Base-by-base conservation (phyloP, 2,329 filamentous ascomycete genomes). In the Stachybotrys chartarum region DNA sequence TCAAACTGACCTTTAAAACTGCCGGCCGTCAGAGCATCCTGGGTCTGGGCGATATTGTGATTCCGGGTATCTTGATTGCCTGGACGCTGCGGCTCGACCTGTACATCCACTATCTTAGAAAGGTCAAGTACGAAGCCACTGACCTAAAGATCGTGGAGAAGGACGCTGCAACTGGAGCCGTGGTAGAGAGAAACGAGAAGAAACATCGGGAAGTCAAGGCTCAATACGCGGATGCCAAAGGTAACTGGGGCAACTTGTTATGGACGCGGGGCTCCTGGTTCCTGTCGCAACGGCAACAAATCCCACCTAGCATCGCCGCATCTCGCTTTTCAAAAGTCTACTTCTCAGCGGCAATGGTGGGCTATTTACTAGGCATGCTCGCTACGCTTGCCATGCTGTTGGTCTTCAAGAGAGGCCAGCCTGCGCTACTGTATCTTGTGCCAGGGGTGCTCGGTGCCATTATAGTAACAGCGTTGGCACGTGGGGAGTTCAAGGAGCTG, bases 61-160 rank as follows among this genome's bases (percentile, higher is more conserved):
- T 99, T 4, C 93, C 93, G 0, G 94, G 93, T 8, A 91, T 97
- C 65, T 86, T 97, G 73, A 87, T 97, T 59, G 90, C 84, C 1
- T 80, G 97, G 47, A 90, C 92, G 2, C 77, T 99, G 30, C 85
- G 93, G n/a, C 96, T 96, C 63, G 93, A 99, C 67, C 78, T 96
- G 7, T 94, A 90, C 74, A 78, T 91, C 54, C 85, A 88, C 73
- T 97, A 97, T 67, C 78, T 87, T 42, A 78, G 78, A 45, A 85
- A 89, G 65, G 79, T 85, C 67, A 80, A 76, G 59, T 72, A 76
- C 18, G 75, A 72, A 50, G 59, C 66, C 5, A 67, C 64, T 0
- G 63, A 70, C 11, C 58, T 74, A 35, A 64, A 64, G 31, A 66
- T 70, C n/a, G 53, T 72, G 18, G 66, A 69, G 53, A 66, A 67